Conservation (phyloP, 192 early-diverging fungal species). For the Coemansia sp. region DNA sequence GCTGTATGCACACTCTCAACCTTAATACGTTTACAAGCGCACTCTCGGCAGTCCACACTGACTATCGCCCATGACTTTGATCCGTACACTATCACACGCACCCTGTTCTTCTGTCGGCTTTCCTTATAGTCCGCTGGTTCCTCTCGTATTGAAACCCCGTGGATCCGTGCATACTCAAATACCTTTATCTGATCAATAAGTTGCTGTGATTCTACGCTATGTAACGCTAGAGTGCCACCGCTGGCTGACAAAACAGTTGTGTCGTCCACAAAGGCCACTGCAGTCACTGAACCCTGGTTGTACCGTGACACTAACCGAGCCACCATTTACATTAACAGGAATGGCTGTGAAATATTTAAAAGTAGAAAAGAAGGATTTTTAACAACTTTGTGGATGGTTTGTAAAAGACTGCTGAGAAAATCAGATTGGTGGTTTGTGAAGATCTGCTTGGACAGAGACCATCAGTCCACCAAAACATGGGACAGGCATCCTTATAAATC, state of each 20-base stretch:
- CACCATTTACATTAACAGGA: not conserved
- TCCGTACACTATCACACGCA: slow-evolving; percentile 48
- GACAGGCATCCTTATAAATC: too few species aligned
- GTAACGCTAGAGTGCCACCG: slow-evolving; percentile 44
- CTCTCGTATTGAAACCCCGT: slow-evolving; percentile 35
- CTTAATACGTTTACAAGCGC: not conserved
- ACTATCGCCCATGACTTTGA: slow-evolving; percentile 52
- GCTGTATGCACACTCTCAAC: slow-evolving; percentile 40
- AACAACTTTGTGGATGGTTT: too few species aligned
- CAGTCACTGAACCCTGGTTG: slow-evolving; percentile 40
- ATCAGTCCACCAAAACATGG: too few species aligned
- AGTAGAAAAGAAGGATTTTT: not conserved
- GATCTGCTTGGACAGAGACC: too few species aligned
- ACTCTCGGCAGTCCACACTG: not conserved
- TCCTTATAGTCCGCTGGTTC: not conserved
- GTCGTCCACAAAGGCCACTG: slow-evolving; percentile 44
- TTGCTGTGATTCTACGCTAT: slow-evolving; percentile 16
- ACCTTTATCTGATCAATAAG: slow-evolving; percentile 9
- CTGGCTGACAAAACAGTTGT: slow-evolving; percentile 34
- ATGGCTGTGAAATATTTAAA: not conserved
- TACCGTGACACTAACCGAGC: not conserved
- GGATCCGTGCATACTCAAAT: slow-evolving; percentile 38
- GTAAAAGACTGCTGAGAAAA: too few species aligned
- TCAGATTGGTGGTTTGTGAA: too few species aligned
- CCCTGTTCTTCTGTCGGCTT: not conserved